A percentile compares a stretch with the other conserved stretches of the same genome.
phyloP scores from a whole-genome alignment of 1,139 yeast species.

The Pneumocystis canis region DNA sequence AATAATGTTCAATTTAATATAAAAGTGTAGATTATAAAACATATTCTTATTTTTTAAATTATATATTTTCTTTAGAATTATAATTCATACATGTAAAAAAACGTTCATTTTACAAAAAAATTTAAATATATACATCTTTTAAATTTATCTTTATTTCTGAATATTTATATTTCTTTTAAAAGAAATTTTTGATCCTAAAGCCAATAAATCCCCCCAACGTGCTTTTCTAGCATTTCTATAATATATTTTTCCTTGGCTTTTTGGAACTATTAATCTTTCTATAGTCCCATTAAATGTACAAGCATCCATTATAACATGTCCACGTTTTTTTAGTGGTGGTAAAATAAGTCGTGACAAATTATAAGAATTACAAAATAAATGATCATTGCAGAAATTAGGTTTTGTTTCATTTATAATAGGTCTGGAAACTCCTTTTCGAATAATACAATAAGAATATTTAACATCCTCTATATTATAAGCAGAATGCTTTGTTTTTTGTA shows the following conservation, averaged over 20 bases:
- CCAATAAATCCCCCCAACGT: slow-evolving; percentile 58
- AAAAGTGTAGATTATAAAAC: too few relatives aligned
- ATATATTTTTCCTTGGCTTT: slow-evolving; percentile 47
- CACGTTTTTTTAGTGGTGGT: slow-evolving; percentile 63
- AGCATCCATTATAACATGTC: slow-evolving; percentile 65
- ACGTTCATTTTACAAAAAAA: too few relatives aligned
- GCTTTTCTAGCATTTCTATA: slow-evolving; percentile 88
- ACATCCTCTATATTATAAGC: slow-evolving; percentile 49
- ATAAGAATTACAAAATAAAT: slow-evolving; percentile 14
- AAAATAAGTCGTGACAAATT: slow-evolving; percentile 64
- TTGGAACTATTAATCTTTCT: slow-evolving; percentile 65
- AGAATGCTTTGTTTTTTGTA: slow-evolving; percentile 19
- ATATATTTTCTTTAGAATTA: too few relatives aligned
- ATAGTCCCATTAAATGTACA: slow-evolving; percentile 62
- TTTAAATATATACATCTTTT: too few relatives aligned
- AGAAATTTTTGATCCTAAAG: background rate
- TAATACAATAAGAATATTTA: slow-evolving; percentile 60
- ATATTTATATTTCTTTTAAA: background rate
- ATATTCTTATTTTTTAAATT: too few relatives aligned
- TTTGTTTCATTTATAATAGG: slow-evolving; percentile 4
- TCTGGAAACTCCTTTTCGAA: slow-evolving; percentile 36
- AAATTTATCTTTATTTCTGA: background rate
- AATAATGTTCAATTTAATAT: too few relatives aligned
- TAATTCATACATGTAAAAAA: too few relatives aligned
- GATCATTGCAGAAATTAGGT: slow-evolving; percentile 22